Conservation (phyloP, 805 yeast genomes). For the Candida sakaeoensis region DNA sequence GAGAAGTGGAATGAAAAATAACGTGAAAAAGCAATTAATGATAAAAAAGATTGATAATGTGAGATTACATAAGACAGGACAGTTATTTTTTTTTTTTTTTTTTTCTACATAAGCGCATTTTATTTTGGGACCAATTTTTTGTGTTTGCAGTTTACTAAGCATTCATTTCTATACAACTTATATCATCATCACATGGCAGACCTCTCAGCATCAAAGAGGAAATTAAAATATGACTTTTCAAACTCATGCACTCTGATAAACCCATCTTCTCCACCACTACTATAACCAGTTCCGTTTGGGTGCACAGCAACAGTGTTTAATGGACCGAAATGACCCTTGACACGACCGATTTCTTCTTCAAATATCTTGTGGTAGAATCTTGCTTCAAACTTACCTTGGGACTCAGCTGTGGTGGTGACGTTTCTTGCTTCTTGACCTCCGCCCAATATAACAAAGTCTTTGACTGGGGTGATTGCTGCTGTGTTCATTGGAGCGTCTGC, state of each 20-base stretch:
- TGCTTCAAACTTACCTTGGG: conserved; percentile 96
- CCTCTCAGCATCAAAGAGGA: conserved; percentile 87
- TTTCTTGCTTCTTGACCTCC: conserved; percentile 99
- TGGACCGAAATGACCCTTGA: conserved; percentile 99
- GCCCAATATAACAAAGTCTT: conserved; percentile 88
- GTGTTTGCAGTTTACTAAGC: too few relatives aligned
- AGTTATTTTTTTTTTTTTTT: too few relatives aligned
- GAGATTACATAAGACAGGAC: not conserved
- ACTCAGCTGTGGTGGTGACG: conserved; percentile 92
- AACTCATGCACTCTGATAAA: conserved; percentile 89
- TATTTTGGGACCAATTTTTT: too few relatives aligned
- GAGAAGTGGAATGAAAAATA: not conserved
- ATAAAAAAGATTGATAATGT: not conserved
- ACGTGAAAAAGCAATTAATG: not conserved
- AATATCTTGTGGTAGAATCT: conserved; percentile 93
- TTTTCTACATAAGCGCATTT: too few relatives aligned
- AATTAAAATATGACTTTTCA: conserved; percentile 89
- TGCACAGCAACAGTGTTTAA: conserved; percentile 89
- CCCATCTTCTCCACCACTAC: conserved; percentile 99
- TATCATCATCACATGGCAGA: conserved; percentile 60
- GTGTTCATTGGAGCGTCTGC: conserved; percentile 95
- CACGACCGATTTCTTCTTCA: conserved; percentile 94
- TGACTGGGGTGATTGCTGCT: conserved; percentile 89
- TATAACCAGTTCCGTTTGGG: conserved; percentile 89
- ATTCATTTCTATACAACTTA: not conserved